These are phyloP conservation scores for Neocatenulostroma microsporum DNA, from an alignment of 2,329 filamentous ascomycete genomes.

Conservation along the genomic window DNA sequence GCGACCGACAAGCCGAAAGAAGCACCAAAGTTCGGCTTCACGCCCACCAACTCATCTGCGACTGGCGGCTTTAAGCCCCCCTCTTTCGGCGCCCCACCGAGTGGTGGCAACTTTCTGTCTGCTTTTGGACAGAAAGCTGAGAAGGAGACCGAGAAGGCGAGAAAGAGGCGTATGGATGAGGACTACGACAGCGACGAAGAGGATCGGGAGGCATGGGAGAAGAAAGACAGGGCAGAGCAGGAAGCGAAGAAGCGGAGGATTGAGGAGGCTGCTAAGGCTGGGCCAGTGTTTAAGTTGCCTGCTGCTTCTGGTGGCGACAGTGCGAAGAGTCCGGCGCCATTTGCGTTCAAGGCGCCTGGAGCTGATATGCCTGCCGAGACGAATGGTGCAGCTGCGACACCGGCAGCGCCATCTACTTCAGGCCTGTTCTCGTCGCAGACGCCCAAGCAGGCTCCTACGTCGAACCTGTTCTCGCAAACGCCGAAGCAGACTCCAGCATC, in stretches of 20 bases:
- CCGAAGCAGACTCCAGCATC: too few species aligned
- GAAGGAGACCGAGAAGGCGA: slow-evolving; percentile 36
- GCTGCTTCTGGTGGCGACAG: not conserved
- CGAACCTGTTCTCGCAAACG: not conserved
- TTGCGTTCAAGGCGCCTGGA: slow-evolving; percentile 7
- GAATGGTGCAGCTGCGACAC: too few species aligned
- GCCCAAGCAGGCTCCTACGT: slow-evolving; percentile 1
- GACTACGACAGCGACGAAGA: slow-evolving; percentile 48
- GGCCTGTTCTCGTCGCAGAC: slow-evolving; percentile 5
- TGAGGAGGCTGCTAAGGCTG: slow-evolving; percentile 31
- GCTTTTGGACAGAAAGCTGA: slow-evolving; percentile 36
- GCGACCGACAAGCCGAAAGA: too few species aligned
- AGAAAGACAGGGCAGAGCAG: slow-evolving; percentile 39
- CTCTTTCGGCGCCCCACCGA: slow-evolving; percentile 16
- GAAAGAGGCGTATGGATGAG: slow-evolving; percentile 42
- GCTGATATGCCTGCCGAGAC: not conserved
- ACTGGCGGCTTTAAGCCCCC: slow-evolving; percentile 6
- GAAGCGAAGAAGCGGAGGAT: slow-evolving; percentile 38
- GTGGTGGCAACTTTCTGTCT: slow-evolving; percentile 34
- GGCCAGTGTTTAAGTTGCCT: slow-evolving; percentile 18
- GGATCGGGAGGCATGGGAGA: slow-evolving; percentile 43
- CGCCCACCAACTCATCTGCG: too few species aligned
- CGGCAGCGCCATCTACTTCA: slow-evolving; percentile 3
- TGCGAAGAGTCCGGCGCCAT: not conserved
- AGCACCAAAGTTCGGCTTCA: too few species aligned